These are phyloP conservation scores for Blastomyces emzantsi DNA, from an alignment of 2,329 filamentous ascomycete species.

Conservation along the genomic window DNA sequence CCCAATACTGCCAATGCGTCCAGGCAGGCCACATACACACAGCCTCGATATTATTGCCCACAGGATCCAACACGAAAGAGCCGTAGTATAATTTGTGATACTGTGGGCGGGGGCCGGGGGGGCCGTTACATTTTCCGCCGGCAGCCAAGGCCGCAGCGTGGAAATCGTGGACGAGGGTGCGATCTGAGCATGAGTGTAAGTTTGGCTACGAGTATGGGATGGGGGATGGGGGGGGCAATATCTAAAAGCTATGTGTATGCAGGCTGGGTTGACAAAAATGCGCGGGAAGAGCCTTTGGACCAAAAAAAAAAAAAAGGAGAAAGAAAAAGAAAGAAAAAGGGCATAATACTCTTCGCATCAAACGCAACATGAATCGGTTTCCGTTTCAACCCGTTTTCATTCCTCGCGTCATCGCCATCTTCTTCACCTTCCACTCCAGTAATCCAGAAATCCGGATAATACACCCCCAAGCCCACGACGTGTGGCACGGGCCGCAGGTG, in stretches of 20 bases:
- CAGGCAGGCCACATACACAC: conserved; percentile 24
- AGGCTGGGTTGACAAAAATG: background rate
- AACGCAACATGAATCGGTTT: conserved; percentile 22
- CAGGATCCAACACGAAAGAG: conserved; percentile 44
- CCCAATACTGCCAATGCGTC: conserved; percentile 17
- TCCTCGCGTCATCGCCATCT: conserved; percentile 9
- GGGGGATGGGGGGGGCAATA: background rate
- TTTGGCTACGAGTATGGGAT: background rate
- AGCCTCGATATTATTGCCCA: conserved; percentile 47
- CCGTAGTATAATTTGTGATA: conserved; percentile 44
- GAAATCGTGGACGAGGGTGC: conserved; percentile 38
- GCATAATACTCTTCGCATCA: conserved; percentile 20
- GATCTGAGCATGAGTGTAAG: conserved; percentile 24
- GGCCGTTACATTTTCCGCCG: conserved; percentile 43
- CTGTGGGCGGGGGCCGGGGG: conserved; percentile 38
- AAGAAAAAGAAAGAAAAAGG: background rate
- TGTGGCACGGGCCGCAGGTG: conserved; percentile 21
- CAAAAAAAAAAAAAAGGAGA: background rate
- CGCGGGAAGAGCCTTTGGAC: background rate
- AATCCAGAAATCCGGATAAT: conserved; percentile 28
- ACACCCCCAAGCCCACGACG: conserved; percentile 24
- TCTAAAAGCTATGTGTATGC: background rate
- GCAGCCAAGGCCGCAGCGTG: conserved; percentile 37
- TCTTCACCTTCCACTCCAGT: conserved; percentile 12
- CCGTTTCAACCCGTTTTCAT: background rate